Conservation (phyloP, 2,329 filamentous ascomycete species). For the Knufia petricola region DNA sequence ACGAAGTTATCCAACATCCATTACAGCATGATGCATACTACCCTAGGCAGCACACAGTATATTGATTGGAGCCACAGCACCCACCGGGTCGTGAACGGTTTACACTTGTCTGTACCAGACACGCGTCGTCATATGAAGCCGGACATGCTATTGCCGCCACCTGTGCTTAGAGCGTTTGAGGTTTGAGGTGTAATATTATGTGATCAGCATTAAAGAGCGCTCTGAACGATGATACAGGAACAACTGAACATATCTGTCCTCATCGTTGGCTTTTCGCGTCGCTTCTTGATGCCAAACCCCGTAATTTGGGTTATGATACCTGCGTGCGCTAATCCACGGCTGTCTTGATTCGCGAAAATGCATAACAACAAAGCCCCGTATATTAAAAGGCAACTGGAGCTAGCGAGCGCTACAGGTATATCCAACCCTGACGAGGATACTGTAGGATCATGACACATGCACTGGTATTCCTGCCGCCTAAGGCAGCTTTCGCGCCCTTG, state of each 20-base stretch:
- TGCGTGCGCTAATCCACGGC: too few species aligned
- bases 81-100: background rate
- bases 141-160: background rate
- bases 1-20: slow-evolving; percentile 1
- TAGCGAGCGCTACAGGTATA: too few species aligned
- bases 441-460: background rate
- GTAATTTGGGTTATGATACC: too few species aligned
- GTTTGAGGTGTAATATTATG: background rate
- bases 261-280: too few species aligned
- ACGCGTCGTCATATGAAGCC: slow-evolving; percentile 2
- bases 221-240: too few species aligned
- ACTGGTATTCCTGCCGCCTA: background rate
- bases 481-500: background rate
- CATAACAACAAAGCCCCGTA: too few species aligned
- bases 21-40: slow-evolving; percentile 8
- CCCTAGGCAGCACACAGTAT: slow-evolving; percentile 6
- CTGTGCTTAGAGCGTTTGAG: background rate
- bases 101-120: slow-evolving; percentile 5
- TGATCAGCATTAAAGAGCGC: background rate
- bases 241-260: too few species aligned
- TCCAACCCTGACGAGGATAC: too few species aligned
- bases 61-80: slow-evolving; percentile 1
- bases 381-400: too few species aligned
- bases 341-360: too few species aligned
- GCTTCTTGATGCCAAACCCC: background rate